These are phyloP conservation scores for Heritiera littoralis DNA, from an alignment of 345 rosid species.

Conservation along the genomic window DNA sequence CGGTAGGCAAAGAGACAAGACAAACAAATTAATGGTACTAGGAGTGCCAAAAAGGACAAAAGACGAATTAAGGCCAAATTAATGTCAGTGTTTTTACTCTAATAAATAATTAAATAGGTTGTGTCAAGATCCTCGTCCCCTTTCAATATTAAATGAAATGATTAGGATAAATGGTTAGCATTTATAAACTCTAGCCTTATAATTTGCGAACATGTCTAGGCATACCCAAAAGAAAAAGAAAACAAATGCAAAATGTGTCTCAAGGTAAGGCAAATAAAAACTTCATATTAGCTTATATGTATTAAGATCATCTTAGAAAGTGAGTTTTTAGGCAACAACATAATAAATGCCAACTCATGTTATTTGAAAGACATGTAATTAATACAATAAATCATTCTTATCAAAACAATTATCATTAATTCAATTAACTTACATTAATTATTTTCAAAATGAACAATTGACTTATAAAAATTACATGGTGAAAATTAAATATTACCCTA, in stretches of 20 bases:
- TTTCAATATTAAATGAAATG: background rate
- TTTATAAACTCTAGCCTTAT: background rate
- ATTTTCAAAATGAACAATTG: too few relatives aligned
- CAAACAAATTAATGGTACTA: background rate
- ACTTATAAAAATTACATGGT: too few relatives aligned
- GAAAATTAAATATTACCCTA: too few relatives aligned
- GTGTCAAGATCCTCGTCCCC: background rate
- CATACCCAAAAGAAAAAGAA: background rate
- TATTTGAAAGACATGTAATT: too few relatives aligned
- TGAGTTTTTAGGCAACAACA: too few relatives aligned
- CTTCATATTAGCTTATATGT: background rate
- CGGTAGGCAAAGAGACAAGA: slow-evolving; percentile 17
- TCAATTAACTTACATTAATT: too few relatives aligned
- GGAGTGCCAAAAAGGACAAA: slow-evolving; percentile 11
- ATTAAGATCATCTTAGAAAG: too few relatives aligned
- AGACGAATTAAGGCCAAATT: background rate
- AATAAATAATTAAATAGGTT: background rate
- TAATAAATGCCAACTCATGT: too few relatives aligned
- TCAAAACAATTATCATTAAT: too few relatives aligned
- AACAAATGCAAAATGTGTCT: background rate
- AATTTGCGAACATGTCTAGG: background rate
- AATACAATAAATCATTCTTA: too few relatives aligned
- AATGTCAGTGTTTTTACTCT: background rate
- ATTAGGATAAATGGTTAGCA: background rate
- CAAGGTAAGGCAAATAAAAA: background rate